Evolutionary conservation across 371 early-diverging fungal species (phyloP), one percentile per base, ranked within the genome.

Genomic region (Zancudomyces culisetae): DNA sequence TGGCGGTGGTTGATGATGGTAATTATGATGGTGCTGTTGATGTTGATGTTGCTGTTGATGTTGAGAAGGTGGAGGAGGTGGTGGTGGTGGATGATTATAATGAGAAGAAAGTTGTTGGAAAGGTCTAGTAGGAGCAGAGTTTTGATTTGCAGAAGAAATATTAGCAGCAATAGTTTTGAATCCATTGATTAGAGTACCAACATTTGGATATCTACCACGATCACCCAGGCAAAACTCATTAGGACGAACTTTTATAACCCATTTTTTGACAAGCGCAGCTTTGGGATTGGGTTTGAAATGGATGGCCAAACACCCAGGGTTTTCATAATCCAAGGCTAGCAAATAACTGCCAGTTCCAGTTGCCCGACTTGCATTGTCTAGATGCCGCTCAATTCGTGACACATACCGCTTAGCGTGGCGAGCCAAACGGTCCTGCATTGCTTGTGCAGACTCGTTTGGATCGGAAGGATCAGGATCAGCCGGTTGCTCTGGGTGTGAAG

Each of bases 191-290:
- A 82, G 57, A 22, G 69, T 74, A 35, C 57, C 65, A 13, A 80
- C 71, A 52, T 66, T 68, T 24, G 79, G 73, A 54, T 79, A 79
- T 10, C 69, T 56, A 2, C 70, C 70, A 15, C 56, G 53, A 10
- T 71, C 71, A 20, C 74, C 69, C 0, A 80, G 60, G 45, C 68
- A 64, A 55, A 69, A 82, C 30, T 75, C 79, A 45, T 73, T 70
- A 13, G 83, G 83, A 51, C 72, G 59, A 1, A 81, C 74, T 28
- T 73, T 65, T 39, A 79, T 73, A n/a, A 69, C 64, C 74, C 74
- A 66, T 40, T 59, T 63, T 42, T 42, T 55, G 48, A 62, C 51
- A 0, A 59, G 49, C 27, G 49, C 57, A 27, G 55, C 42, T 15
- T 43, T 22, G 8, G 65, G 70, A 6, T 59, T 61, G 12, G 63